Evolutionary conservation across 441 rosid species (phyloP), one percentile per base, ranked within the genome.

Genomic region (Biscutella laevigata): DNA sequence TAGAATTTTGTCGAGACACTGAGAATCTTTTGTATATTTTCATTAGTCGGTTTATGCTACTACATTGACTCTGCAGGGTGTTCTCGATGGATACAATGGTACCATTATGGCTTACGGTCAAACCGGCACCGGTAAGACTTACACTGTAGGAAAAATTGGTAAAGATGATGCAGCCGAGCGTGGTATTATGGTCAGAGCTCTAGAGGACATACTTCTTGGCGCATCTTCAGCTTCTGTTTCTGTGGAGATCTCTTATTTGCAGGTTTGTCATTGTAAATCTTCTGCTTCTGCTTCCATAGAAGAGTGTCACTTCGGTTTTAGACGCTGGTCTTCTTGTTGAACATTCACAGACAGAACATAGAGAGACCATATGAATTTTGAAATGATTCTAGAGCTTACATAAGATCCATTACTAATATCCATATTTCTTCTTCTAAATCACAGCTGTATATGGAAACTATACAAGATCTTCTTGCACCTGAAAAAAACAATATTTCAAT

Each of bases 71-170:
- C 66, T 68, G 79, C 75, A 90, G 95, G 76, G 95, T 66, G 97
- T 90, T 25, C 41, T 84, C 88, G 67, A 49, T 67, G 97, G 97
- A 38, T 90, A 90, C 62, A 90, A 90, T 69, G 97, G 95, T 38
- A 86, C 97, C 1, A 75, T 90, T 38, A 86, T 90, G 97, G 97
- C 95, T 51, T 90, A 86, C 7, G 97, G 97, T 64, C 97, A 90
- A 73, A 90, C 95, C 0, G 95, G 95, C 9, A 90, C 88, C 0
- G 95, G 97, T 17, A 90, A 90, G 67, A 90, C 97, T 43, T 84
- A 81, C 60, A 86, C 95, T 0, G 86, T 86, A 17, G 95, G 95
- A 4, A 78, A 72, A 62, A 62, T 90, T 45, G 92, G 97, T 36
- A 82, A 79, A 71, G 77, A 79, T 56, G 94, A 86, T 75, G 74